phyloP scores from a whole-genome alignment of 306 rosid genomes.

The Vicia sativa region DNA sequence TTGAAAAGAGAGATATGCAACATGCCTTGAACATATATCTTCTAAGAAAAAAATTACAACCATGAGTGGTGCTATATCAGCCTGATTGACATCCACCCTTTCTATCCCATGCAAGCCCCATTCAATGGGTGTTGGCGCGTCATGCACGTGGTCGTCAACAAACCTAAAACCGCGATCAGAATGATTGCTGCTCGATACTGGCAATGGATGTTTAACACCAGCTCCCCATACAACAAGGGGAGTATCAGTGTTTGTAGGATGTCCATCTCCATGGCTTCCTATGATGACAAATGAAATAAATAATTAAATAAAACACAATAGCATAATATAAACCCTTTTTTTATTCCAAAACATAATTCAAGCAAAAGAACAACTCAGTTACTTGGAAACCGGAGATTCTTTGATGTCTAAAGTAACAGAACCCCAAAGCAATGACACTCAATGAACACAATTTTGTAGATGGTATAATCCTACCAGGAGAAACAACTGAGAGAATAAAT shows the following conservation, averaged over 20 bases:
- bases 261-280: constrained; percentile 98
- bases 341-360: constrained; percentile 22
- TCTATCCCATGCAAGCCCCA: constrained; percentile 85
- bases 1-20: constrained; percentile 15
- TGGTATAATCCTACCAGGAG: background rate
- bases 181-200: constrained; percentile 69
- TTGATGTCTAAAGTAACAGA: constrained; percentile 21
- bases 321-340: constrained; percentile 22
- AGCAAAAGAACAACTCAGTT: constrained; percentile 22
- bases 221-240: constrained; percentile 98
- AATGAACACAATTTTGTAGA: constrained; percentile 5
- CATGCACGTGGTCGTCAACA: constrained; percentile 83
- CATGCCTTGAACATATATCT: constrained; percentile 19
- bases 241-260: constrained; percentile 90
- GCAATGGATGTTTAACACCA: constrained; percentile 78
- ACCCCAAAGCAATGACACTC: background rate
- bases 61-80: constrained; percentile 94
- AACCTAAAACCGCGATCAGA: constrained; percentile 70
- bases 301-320: constrained; percentile 22
- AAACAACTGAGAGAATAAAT: constrained; percentile 2
- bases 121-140: constrained; percentile 72
- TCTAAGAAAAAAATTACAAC: constrained; percentile 44
- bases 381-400: constrained; percentile 25
- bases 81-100: constrained; percentile 94
- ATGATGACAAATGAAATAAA: constrained; percentile 28